A percentile compares a stretch with the other conserved stretches of the same genome.
Evolutionary conservation across 2,329 filamentous ascomycete genomes (phyloP).

Genomic region (Claviceps pazoutovae): DNA sequence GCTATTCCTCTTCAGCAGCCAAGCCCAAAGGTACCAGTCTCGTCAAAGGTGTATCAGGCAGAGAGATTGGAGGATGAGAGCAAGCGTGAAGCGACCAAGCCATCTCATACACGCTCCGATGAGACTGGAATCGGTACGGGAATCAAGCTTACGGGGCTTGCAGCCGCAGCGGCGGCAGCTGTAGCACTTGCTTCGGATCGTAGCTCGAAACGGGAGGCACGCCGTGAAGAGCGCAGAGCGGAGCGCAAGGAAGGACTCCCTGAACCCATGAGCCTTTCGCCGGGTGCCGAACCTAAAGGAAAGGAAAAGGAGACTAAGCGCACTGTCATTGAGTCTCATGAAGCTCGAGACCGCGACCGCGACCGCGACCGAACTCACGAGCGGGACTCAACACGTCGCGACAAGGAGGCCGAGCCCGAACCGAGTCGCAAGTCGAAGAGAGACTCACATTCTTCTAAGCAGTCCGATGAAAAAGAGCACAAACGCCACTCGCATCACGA

Average conservation of each 20-base stretch:
- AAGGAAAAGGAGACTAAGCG: constrained; percentile 3
- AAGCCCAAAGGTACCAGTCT: constrained; percentile 62
- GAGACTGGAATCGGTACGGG: constrained; percentile 27
- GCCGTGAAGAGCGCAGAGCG: constrained; percentile 11
- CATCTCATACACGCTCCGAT: constrained; percentile 19
- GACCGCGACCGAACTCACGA: constrained; percentile 12
- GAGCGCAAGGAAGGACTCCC: constrained; percentile 11
- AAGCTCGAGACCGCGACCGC: constrained; percentile 9
- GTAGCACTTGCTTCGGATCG: constrained; percentile 16
- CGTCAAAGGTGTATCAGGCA: constrained; percentile 50
- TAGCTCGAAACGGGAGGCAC: constrained; percentile 8
- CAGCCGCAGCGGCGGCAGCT: constrained; percentile 35
- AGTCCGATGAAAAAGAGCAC: constrained; percentile 16
- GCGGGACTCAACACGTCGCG: constrained; percentile 11
- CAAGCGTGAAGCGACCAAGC: constrained; percentile 18
- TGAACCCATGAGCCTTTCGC: constrained; percentile 1
- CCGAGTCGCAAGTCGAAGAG: constrained; percentile 15
- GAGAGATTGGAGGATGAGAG: constrained; percentile 24
- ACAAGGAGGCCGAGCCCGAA: constrained; percentile 10
- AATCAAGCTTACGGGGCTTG: constrained; percentile 30
- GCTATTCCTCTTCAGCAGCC: constrained; percentile 71
- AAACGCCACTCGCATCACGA: constrained; percentile 19
- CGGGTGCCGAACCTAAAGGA: not conserved
- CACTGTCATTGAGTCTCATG: constrained; percentile 4
- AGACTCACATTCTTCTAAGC: constrained; percentile 16